Evolutionary conservation across 305 asterid species (phyloP).

Genomic region (Solanum hybrid): DNA sequence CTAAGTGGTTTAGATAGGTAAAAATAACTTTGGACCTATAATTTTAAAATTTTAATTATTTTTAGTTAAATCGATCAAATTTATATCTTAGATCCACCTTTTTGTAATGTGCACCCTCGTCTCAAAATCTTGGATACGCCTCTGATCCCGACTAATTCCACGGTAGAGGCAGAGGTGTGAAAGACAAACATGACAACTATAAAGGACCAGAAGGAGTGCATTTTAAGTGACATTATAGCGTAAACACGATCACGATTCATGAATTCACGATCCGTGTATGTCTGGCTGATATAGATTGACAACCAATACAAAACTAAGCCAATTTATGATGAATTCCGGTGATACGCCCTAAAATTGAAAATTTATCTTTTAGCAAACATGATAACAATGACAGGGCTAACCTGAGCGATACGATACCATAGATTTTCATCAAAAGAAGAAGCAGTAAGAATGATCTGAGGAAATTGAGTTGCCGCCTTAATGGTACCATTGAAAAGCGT

Average conservation of each 20-base stretch:
- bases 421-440: constrained; percentile 50
- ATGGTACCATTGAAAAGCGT: constrained; percentile 39
- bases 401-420: constrained; percentile 69
- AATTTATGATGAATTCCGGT: not conserved
- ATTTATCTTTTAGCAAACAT: not conserved
- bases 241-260: not conserved
- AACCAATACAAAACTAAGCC: not conserved
- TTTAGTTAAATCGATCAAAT: no score
- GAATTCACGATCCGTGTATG: not conserved
- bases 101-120: no score
- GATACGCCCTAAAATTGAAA: not conserved
- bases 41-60: no score
- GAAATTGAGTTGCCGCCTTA: constrained; percentile 56
- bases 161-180: not conserved
- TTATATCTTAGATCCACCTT: no score
- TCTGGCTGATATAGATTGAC: not conserved
- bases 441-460: constrained; percentile 65
- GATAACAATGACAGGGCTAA: not conserved
- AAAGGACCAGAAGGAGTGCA: not conserved
- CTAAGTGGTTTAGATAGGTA: no score
- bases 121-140: no score
- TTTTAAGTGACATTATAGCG: not conserved
- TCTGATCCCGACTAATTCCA: no score
- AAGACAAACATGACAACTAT: not conserved
- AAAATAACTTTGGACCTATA: no score